phyloP scores from a whole-genome alignment of 495 filamentous ascomycete genomes.

The Thermothielavioides terrestris region DNA sequence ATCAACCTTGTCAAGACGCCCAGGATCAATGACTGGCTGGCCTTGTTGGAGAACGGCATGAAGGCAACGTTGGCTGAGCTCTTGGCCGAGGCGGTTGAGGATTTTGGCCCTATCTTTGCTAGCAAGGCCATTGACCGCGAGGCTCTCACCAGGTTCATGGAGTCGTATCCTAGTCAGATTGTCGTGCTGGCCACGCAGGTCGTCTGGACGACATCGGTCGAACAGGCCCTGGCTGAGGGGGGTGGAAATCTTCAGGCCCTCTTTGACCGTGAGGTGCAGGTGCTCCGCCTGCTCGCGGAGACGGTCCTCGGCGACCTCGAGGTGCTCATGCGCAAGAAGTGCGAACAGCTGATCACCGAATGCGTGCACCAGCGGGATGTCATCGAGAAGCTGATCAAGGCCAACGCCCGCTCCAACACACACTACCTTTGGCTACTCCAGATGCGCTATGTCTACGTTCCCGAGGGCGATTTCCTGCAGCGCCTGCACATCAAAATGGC shows the following conservation, averaged over 20 bases:
- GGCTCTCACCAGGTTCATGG: constrained; percentile 67
- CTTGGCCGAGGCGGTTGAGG: constrained; percentile 73
- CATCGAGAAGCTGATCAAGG: constrained; percentile 70
- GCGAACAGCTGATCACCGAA: constrained; percentile 97
- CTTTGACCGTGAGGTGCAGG: constrained; percentile 65
- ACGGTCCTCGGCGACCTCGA: constrained; percentile 90
- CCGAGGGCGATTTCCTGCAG: constrained; percentile 71
- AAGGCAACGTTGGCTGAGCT: constrained; percentile 87
- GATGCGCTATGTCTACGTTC: constrained; percentile 88
- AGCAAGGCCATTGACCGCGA: constrained; percentile 54
- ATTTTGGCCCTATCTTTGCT: constrained; percentile 63
- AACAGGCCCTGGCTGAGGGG: constrained; percentile 60
- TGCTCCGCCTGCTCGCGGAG: constrained; percentile 73
- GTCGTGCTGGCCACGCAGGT: constrained; percentile 93
- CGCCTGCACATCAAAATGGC: constrained; percentile 92
- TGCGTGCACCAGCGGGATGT: constrained; percentile 94
- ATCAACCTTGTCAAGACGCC: constrained; percentile 89
- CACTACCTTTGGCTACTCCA: constrained; percentile 94
- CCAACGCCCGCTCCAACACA: constrained; percentile 63
- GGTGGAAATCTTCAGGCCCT: constrained; percentile 57
- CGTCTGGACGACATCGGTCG: constrained; percentile 82
- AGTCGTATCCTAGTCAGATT: constrained; percentile 81
- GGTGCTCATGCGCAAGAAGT: constrained; percentile 81
- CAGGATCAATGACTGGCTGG: constrained; percentile 96
- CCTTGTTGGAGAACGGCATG: constrained; percentile 85